Percentiles rank a stretch among this genome's conserved stretches.
phyloP scores from a whole-genome alignment of 306 rosid species.

The Acacia confusa region DNA sequence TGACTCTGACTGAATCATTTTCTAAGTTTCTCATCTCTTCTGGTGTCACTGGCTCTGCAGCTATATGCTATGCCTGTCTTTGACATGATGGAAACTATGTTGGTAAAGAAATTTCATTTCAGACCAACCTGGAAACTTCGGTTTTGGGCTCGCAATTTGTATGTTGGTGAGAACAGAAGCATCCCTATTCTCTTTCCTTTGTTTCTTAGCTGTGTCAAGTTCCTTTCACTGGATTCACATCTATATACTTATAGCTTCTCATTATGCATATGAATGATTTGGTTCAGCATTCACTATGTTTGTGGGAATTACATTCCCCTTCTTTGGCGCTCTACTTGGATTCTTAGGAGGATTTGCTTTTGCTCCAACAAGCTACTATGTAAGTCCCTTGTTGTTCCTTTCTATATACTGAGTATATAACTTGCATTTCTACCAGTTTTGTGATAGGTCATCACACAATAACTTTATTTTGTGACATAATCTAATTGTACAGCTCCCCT shows the following conservation, averaged over 20 bases:
- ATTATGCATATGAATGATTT: neutral
- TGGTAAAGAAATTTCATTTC: constrained; percentile 55
- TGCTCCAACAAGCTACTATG: constrained; percentile 75
- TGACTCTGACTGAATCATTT: neutral
- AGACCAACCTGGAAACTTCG: constrained; percentile 51
- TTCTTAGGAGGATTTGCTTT: constrained; percentile 83
- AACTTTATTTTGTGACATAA: neutral
- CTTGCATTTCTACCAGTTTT: neutral
- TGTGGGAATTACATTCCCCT: constrained; percentile 68
- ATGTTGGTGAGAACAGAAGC: constrained; percentile 69
- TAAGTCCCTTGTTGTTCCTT: constrained; percentile 26
- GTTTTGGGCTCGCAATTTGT: constrained; percentile 47
- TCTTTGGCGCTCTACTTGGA: constrained; percentile 66
- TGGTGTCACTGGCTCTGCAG: constrained; percentile 26
- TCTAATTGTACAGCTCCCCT: constrained; percentile 60
- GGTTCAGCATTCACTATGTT: constrained; percentile 70
- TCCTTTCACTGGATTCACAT: neutral
- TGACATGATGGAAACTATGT: constrained; percentile 73
- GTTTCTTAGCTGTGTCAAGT: neutral
- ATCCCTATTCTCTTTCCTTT: neutral
- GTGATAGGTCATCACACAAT: neutral
- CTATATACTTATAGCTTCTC: neutral
- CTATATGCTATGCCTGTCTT: constrained; percentile 85
- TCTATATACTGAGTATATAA: neutral
- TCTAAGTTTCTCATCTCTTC: neutral